Percentiles rank a stretch among this genome's conserved stretches.
These are phyloP conservation scores for Tylopilus microsporus DNA, from an alignment of 1,284 basidiomycete species.

Conservation along the genomic window DNA sequence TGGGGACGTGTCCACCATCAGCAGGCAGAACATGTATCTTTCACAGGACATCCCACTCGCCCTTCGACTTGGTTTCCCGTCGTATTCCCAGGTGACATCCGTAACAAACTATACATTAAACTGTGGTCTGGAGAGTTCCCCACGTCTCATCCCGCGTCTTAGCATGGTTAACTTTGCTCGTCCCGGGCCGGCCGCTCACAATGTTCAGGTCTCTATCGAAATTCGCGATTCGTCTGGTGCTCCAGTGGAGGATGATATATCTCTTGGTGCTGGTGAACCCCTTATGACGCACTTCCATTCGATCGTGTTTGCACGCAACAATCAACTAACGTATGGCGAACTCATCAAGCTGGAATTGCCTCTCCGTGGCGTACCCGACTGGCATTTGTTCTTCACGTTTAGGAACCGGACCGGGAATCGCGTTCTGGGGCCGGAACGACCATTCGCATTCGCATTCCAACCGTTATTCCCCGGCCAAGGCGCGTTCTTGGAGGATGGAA, in stretches of 20 bases:
- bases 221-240: slow-evolving; percentile 75
- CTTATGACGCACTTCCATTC: slow-evolving; percentile 77
- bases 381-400: slow-evolving; percentile 94
- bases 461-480: slow-evolving; percentile 78
- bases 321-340: slow-evolving; percentile 71
- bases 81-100: slow-evolving; percentile 86
- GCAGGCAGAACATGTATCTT: slow-evolving; percentile 80
- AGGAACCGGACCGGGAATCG: slow-evolving; percentile 69
- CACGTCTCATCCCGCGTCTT: slow-evolving; percentile 50
- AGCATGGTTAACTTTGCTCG: slow-evolving; percentile 62
- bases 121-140: slow-evolving; percentile 83
- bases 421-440: slow-evolving; percentile 54
- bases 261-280: slow-evolving; percentile 82
- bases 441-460: slow-evolving; percentile 91
- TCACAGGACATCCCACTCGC: slow-evolving; percentile 71
- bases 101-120: slow-evolving; percentile 94
- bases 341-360: slow-evolving; percentile 85
- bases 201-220: slow-evolving; percentile 88
- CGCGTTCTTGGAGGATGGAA: slow-evolving; percentile 88
- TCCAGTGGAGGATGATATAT: slow-evolving; percentile 72
- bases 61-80: slow-evolving; percentile 90
- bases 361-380: slow-evolving; percentile 63
- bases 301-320: slow-evolving; percentile 83
- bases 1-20: slow-evolving; percentile 32
- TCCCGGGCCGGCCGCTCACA: slow-evolving; percentile 52